Evolutionary conservation across 2,329 filamentous ascomycete species (phyloP).

Genomic region (Fusarium siculi): DNA sequence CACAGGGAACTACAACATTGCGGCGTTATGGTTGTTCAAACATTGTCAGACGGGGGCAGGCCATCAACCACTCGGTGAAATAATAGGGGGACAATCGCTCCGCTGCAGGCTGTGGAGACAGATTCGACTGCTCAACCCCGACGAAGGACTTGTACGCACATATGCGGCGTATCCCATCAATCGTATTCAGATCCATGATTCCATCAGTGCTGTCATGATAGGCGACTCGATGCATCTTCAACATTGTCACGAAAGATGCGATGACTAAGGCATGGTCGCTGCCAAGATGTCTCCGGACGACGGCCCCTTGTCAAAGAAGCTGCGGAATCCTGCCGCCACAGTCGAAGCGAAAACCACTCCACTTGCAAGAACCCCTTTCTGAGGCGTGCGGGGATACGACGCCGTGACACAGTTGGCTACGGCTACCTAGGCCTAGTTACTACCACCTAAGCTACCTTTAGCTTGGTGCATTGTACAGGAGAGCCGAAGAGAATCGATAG

Average conservation of each 20-base stretch:
- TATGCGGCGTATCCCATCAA: not conserved
- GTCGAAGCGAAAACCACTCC: slow-evolving; percentile 31
- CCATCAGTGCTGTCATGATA: not conserved
- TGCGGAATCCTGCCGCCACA: slow-evolving; percentile 46
- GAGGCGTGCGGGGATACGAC: slow-evolving; percentile 30
- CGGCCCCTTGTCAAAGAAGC: slow-evolving; percentile 38
- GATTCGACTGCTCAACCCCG: not conserved
- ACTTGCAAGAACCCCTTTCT: slow-evolving; percentile 42
- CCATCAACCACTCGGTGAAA: not conserved
- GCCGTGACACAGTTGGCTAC: slow-evolving; percentile 28
- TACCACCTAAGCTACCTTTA: not conserved
- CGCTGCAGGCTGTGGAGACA: not conserved
- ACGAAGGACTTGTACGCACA: not conserved
- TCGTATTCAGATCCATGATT: not conserved
- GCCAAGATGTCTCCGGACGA: slow-evolving; percentile 4
- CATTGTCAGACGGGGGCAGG: not conserved
- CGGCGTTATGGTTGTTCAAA: slow-evolving; percentile 1
- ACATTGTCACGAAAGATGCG: not conserved
- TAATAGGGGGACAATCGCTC: not conserved
- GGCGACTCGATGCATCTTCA: not conserved
- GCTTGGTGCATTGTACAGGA: slow-evolving; percentile 16
- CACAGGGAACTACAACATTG: slow-evolving; percentile 3
- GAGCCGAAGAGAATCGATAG: slow-evolving; percentile 36
- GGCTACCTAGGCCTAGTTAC: not conserved
- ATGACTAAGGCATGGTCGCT: slow-evolving; percentile 2